Evolutionary conservation across 2,329 filamentous ascomycete species (phyloP).

Genomic region (Xylaria sp.): DNA sequence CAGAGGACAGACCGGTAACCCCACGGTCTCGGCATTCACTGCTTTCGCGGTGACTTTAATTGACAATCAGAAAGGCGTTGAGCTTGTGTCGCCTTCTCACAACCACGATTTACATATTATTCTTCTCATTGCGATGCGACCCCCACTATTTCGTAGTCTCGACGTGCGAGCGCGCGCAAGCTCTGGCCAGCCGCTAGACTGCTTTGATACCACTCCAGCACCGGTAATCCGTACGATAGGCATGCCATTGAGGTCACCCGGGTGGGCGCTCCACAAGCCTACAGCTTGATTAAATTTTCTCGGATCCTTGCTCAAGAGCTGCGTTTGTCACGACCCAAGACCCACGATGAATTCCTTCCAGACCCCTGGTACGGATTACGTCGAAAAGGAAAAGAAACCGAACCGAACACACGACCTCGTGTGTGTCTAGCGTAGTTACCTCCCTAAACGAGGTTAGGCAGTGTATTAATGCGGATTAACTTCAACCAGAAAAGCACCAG

Average conservation of each 20-base stretch:
- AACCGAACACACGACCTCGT: no score
- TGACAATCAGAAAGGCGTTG: neutral
- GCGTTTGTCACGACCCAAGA: no score
- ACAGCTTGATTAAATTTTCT: neutral
- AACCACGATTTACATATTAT: neutral
- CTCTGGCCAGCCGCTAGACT: neutral
- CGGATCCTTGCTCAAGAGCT: no score
- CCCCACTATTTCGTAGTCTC: neutral
- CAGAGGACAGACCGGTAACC: neutral
- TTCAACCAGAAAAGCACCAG: neutral
- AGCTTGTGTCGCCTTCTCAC: neutral
- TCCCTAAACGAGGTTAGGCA: no score
- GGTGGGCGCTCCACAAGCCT: neutral
- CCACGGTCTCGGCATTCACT: conserved; percentile 8
- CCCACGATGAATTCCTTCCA: no score
- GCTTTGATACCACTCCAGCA: neutral
- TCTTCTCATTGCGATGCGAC: neutral
- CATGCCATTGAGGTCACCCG: neutral
- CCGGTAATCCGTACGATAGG: neutral
- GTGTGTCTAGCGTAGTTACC: neutral
- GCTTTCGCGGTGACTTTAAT: conserved; percentile 3
- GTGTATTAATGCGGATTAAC: no score
- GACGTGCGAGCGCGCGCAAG: neutral
- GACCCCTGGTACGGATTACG: no score
- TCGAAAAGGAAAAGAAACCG: no score